These are phyloP conservation scores for Alopecurus myosuroides DNA, from an alignment of 176 grass and related monocot species.

Conservation along the genomic window DNA sequence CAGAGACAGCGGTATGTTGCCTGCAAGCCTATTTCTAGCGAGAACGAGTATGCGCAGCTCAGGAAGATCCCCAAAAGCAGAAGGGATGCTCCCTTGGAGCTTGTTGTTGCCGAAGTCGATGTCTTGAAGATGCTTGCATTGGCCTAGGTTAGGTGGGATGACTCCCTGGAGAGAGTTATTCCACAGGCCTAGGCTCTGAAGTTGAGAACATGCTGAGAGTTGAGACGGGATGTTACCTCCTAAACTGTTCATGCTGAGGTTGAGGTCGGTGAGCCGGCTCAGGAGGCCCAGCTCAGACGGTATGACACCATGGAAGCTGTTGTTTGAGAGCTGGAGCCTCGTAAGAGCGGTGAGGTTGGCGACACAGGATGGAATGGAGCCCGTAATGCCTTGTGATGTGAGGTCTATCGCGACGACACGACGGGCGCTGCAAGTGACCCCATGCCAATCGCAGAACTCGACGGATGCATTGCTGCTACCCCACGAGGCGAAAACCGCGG, in stretches of 20 bases:
- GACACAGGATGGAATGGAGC: constrained; percentile 26
- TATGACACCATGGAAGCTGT: constrained; percentile 32
- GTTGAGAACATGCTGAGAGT: constrained; percentile 26
- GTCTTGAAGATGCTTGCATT: constrained; percentile 19
- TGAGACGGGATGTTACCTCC: constrained; percentile 35
- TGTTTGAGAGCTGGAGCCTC: constrained; percentile 32
- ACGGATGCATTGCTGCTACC: constrained; percentile 14
- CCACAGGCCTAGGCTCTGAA: constrained; percentile 22
- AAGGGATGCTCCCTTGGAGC: constrained; percentile 42
- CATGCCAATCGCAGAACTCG: constrained; percentile 35
- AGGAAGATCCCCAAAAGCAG: constrained; percentile 22
- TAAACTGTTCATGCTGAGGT: constrained; percentile 51
- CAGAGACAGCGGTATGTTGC: constrained; percentile 19
- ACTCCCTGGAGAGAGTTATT: constrained; percentile 26
- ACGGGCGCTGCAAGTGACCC: constrained; percentile 18
- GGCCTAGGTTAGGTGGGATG: constrained; percentile 31
- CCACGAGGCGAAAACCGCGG: constrained; percentile 16
- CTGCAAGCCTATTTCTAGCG: neutral
- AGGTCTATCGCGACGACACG: constrained; percentile 26
- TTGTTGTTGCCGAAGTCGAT: constrained; percentile 40
- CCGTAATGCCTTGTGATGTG: constrained; percentile 13
- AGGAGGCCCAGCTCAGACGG: constrained; percentile 33
- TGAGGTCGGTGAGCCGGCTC: constrained; percentile 31
- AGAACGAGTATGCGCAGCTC: constrained; percentile 29
- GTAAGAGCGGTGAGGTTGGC: constrained; percentile 34